A percentile compares a stretch with the other conserved stretches of the same genome.
Conservation (phyloP, 2,329 filamentous ascomycete genomes). For the Curvularia hawaiiensis region DNA sequence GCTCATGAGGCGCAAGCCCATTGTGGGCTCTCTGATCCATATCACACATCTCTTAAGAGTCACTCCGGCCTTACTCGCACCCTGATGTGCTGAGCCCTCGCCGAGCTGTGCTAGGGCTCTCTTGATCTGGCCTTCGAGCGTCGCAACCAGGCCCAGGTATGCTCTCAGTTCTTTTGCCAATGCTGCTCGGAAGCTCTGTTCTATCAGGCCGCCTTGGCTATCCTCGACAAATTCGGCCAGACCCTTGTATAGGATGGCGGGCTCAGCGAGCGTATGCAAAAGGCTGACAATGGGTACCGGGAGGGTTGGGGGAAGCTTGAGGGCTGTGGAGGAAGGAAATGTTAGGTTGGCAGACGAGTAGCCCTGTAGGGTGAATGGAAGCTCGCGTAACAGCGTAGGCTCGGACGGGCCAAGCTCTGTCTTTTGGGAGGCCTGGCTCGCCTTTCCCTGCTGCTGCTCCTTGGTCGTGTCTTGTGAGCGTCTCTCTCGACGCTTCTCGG, state of each 20-base stretch:
- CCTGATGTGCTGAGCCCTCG: slow-evolving; percentile 67
- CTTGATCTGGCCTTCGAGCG: slow-evolving; percentile 89
- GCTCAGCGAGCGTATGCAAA: slow-evolving; percentile 87
- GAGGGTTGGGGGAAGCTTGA: slow-evolving; percentile 79
- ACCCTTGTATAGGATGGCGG: slow-evolving; percentile 85
- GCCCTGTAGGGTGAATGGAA: slow-evolving; percentile 92
- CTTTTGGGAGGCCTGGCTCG: slow-evolving; percentile 12
- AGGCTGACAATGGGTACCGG: slow-evolving; percentile 85
- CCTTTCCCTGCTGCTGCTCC: slow-evolving; percentile 32
- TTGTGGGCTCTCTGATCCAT: slow-evolving; percentile 96
- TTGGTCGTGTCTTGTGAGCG: slow-evolving; percentile 30
- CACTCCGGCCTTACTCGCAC: slow-evolving; percentile 84
- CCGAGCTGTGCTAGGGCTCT: slow-evolving; percentile 78
- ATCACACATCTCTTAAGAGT: slow-evolving; percentile 95
- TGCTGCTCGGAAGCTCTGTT: slow-evolving; percentile 88
- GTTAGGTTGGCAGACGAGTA: slow-evolving; percentile 84
- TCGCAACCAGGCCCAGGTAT: slow-evolving; percentile 89
- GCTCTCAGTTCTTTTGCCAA: slow-evolving; percentile 83
- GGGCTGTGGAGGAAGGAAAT: slow-evolving; percentile 70
- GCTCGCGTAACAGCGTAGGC: slow-evolving; percentile 62
- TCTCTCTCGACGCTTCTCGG: slow-evolving; percentile 36
- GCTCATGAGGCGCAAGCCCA: slow-evolving; percentile 92
- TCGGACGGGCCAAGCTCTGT: slow-evolving; percentile 47
- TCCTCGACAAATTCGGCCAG: slow-evolving; percentile 83
- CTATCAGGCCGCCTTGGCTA: slow-evolving; percentile 81